Conservation (phyloP, 352 stramenopile species). For the Pythium myriotylum region DNA sequence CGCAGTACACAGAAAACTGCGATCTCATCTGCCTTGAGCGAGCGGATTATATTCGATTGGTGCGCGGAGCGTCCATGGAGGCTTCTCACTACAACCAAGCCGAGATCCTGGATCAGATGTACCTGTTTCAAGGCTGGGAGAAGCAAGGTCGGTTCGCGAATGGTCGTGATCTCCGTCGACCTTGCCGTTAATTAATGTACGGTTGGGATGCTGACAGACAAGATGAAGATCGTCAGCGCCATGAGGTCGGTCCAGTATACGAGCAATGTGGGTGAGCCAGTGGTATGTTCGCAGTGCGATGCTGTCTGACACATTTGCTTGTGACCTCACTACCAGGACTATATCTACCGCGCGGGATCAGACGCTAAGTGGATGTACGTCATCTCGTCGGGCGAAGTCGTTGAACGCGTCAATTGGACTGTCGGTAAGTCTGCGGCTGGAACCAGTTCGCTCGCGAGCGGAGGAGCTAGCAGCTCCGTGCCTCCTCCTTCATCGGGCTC, state of each 20-base stretch:
- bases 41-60: conserved; percentile 70
- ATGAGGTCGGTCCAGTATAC: conserved; percentile 68
- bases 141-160: conserved; percentile 53
- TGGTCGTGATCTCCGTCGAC: too few relatives aligned
- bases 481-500: neutral
- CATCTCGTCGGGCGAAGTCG: conserved; percentile 64
- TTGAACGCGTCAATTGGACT: conserved; percentile 68
- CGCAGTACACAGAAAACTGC: conserved; percentile 61
- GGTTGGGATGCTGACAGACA: conserved; percentile 35
- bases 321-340: conserved; percentile 48
- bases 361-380: conserved; percentile 81
- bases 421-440: conserved; percentile 16
- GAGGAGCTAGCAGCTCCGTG: neutral
- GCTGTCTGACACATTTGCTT: neutral
- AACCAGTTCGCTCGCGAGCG: conserved; percentile 11
- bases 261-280: conserved; percentile 46
- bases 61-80: conserved; percentile 78
- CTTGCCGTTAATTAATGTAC: neutral
- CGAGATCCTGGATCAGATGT: conserved; percentile 77
- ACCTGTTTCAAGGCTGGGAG: conserved; percentile 67
- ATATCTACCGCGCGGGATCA: conserved; percentile 61
- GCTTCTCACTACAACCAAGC: conserved; percentile 78
- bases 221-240: conserved; percentile 72
- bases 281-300: neutral
- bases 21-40: conserved; percentile 74